Evolutionary conservation across 306 rosid genomes (phyloP).

Genomic region (Vigna radiata): DNA sequence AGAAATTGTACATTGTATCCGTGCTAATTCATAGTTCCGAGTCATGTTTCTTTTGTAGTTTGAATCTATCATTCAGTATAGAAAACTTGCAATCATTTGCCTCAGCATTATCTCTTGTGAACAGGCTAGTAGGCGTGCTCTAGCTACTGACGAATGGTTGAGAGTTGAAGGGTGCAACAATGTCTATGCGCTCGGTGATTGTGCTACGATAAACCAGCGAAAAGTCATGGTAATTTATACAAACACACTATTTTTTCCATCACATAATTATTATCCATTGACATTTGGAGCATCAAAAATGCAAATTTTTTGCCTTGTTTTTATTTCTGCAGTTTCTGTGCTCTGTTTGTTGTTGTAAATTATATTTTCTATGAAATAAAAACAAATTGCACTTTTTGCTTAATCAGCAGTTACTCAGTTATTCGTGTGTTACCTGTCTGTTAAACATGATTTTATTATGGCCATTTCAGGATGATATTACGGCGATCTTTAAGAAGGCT

Average conservation of each 20-base stretch:
- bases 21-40: conserved; percentile 25
- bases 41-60: neutral
- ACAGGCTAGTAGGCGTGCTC: conserved; percentile 89
- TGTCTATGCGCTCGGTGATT: conserved; percentile 93
- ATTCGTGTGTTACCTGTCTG: neutral
- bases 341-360: conserved; percentile 2
- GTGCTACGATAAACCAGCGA: conserved; percentile 97
- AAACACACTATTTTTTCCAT: neutral
- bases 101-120: conserved; percentile 20
- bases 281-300: neutral
- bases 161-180: conserved; percentile 87
- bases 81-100: neutral
- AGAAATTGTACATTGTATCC: conserved; percentile 31
- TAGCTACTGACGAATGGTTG: conserved; percentile 99
- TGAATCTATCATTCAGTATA: neutral
- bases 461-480: conserved; percentile 75
- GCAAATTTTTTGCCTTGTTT: neutral
- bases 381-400: neutral
- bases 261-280: neutral
- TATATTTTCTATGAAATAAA: neutral
- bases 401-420: neutral
- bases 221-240: conserved; percentile 78
- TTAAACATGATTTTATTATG: conserved; percentile 31
- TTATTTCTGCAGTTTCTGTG: conserved; percentile 13
- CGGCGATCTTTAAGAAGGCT: conserved; percentile 80